Evolutionary conservation across 1,284 basidiomycete species (phyloP).

Genomic region (Cystobasidium pallidum): DNA sequence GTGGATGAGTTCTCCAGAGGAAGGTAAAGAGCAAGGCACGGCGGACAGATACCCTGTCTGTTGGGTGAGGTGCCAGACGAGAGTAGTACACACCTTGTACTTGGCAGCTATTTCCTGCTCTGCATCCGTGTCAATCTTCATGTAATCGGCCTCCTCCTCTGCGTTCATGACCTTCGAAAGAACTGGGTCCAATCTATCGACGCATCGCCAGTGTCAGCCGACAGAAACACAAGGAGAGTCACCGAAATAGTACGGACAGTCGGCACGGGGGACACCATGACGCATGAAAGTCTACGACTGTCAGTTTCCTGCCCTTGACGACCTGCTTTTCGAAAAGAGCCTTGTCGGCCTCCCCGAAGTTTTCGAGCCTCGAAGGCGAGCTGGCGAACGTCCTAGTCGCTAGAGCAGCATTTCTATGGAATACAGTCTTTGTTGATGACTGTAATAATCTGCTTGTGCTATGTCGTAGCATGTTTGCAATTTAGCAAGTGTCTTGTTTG

Average conservation of each 20-base stretch:
- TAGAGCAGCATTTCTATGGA: background rate
- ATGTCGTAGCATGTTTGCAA: slow-evolving; percentile 17
- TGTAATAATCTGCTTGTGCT: slow-evolving; percentile 15
- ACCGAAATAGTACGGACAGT: background rate
- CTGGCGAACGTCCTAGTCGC: slow-evolving; percentile 8
- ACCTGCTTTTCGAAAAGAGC: slow-evolving; percentile 33
- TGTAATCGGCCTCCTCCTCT: slow-evolving; percentile 37
- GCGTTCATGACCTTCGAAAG: slow-evolving; percentile 38
- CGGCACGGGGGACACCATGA: slow-evolving; percentile 4
- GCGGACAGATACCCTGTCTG: too few relatives aligned
- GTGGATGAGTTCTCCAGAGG: too few relatives aligned
- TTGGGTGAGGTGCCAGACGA: too few relatives aligned
- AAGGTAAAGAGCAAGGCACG: too few relatives aligned
- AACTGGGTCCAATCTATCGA: slow-evolving; percentile 19
- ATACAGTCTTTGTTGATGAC: slow-evolving; percentile 16
- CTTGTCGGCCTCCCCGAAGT: slow-evolving; percentile 30
- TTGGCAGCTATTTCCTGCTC: slow-evolving; percentile 36
- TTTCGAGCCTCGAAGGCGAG: slow-evolving; percentile 3
- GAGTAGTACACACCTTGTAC: slow-evolving; percentile 31
- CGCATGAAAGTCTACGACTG: slow-evolving; percentile 43
- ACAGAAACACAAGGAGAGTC: background rate
- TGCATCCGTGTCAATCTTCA: slow-evolving; percentile 38
- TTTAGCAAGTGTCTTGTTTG: background rate
- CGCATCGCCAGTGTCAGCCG: background rate
- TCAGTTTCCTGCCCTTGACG: slow-evolving; percentile 35